Evolutionary conservation across 257 asterid genomes (phyloP).

Genomic region (Handroanthus guayacan): DNA sequence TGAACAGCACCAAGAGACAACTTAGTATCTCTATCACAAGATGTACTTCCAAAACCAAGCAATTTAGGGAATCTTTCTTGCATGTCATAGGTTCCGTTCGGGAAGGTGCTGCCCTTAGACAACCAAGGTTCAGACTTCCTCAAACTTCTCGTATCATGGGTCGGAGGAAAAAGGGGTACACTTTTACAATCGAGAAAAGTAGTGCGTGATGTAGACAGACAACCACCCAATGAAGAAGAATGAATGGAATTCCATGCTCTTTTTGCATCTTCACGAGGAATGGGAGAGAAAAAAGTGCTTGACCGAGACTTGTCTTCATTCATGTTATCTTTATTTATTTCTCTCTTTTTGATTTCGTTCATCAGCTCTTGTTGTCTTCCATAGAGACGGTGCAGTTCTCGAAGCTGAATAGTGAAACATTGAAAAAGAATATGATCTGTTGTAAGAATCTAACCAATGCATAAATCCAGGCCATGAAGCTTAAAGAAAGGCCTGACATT

Average conservation of each 20-base stretch:
- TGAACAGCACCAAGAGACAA: slow-evolving; percentile 32
- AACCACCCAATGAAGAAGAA: slow-evolving; percentile 38
- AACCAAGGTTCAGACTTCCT: slow-evolving; percentile 24
- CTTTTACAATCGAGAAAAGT: slow-evolving; percentile 31
- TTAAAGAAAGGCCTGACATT: too few species aligned
- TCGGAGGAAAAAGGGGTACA: slow-evolving; percentile 27
- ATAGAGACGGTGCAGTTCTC: slow-evolving; percentile 84
- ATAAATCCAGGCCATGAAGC: too few species aligned
- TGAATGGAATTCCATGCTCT: slow-evolving; percentile 37
- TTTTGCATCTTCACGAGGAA: slow-evolving; percentile 38
- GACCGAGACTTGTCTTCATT: slow-evolving; percentile 41
- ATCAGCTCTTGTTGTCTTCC: slow-evolving; percentile 72
- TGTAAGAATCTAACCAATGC: background rate
- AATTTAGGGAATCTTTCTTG: slow-evolving; percentile 27
- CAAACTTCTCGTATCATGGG: slow-evolving; percentile 22
- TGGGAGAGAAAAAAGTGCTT: slow-evolving; percentile 30
- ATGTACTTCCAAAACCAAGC: slow-evolving; percentile 22
- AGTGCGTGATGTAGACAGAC: slow-evolving; percentile 31
- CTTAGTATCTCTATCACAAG: slow-evolving; percentile 36
- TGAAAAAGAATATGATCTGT: background rate
- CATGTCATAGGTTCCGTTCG: slow-evolving; percentile 33
- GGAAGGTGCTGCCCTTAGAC: slow-evolving; percentile 24
- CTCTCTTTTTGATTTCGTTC: slow-evolving; percentile 52
- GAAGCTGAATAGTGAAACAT: slow-evolving; percentile 56
- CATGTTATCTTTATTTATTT: slow-evolving; percentile 24